phyloP scores from a whole-genome alignment of 2,329 filamentous ascomycete species.

The Pseudocercospora pini-densiflorae region DNA sequence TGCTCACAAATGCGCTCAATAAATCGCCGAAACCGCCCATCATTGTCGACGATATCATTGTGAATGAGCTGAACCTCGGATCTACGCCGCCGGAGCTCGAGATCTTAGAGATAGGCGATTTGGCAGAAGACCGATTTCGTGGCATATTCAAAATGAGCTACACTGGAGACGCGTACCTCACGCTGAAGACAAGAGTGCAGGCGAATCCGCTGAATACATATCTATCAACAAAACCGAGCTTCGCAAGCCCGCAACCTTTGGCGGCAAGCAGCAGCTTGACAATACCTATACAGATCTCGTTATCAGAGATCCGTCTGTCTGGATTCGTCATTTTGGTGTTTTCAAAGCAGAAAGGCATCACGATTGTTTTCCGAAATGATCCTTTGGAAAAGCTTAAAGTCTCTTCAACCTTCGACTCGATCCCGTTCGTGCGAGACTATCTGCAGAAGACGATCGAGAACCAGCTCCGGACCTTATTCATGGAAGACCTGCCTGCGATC shows the following conservation, averaged over 20 bases:
- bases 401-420: constrained; percentile 98
- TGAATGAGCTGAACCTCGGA: constrained; percentile 96
- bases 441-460: constrained; percentile 94
- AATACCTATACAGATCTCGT: constrained; percentile 94
- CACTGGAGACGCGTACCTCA: constrained; percentile 91
- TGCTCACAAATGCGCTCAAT: constrained; percentile 93
- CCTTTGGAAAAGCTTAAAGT: constrained; percentile 97
- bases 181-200: constrained; percentile 93
- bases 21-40: constrained; percentile 98
- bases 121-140: constrained; percentile 94
- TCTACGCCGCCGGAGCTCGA: constrained; percentile 93
- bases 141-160: constrained; percentile 99
- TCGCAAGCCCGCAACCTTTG: constrained; percentile 89
- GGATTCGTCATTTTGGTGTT: constrained; percentile 98
- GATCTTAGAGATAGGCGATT: constrained; percentile 95
- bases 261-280: constrained; percentile 91
- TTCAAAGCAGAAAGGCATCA: constrained; percentile 95
- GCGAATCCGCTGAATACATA: constrained; percentile 98
- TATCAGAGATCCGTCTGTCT: constrained; percentile 93
- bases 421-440: constrained; percentile 97
- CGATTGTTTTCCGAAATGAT: constrained; percentile 96
- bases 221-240: constrained; percentile 85
- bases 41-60: constrained; percentile 98
- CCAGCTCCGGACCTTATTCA: constrained; percentile 90
- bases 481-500: constrained; percentile 96